These are phyloP conservation scores for Candida piceae DNA, from an alignment of 805 yeast genomes.

Conservation along the genomic window DNA sequence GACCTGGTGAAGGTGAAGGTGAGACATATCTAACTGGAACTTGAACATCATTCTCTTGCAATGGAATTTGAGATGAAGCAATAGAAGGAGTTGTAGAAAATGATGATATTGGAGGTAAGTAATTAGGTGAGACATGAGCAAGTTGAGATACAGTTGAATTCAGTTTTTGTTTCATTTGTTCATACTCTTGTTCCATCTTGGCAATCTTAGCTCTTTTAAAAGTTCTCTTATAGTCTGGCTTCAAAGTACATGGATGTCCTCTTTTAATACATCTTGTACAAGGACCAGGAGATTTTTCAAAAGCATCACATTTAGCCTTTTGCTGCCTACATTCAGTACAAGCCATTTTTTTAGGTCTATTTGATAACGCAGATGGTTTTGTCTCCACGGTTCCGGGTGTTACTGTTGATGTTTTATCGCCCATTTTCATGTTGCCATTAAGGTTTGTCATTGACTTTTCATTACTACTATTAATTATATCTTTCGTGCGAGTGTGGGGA, in stretches of 20 bases:
- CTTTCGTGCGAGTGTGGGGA: too few relatives aligned
- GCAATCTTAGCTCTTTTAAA: slow-evolving; percentile 81
- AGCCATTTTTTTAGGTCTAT: slow-evolving; percentile 58
- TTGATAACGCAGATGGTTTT: slow-evolving; percentile 2
- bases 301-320: slow-evolving; percentile 86
- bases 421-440: too few relatives aligned
- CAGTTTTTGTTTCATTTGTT: slow-evolving; percentile 44
- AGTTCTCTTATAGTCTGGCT: slow-evolving; percentile 82
- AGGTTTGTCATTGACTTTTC: too few relatives aligned
- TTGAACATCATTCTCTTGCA: slow-evolving; percentile 4
- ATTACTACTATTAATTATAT: too few relatives aligned
- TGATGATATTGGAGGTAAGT: slow-evolving; percentile 12
- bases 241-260: slow-evolving; percentile 63
- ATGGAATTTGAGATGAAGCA: slow-evolving; percentile 4
- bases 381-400: too few relatives aligned
- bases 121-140: slow-evolving; percentile 6
- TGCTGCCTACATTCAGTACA: slow-evolving; percentile 97
- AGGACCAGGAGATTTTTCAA: slow-evolving; percentile 65
- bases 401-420: too few relatives aligned
- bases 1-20: slow-evolving; percentile 11
- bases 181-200: slow-evolving; percentile 76
- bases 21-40: slow-evolving; percentile 5
- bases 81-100: slow-evolving; percentile 7
- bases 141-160: slow-evolving; percentile 5
- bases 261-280: slow-evolving; percentile 79